Evolutionary conservation across 768 basidiomycete genomes (phyloP).

Genomic region (Leccinum incarnatum): DNA sequence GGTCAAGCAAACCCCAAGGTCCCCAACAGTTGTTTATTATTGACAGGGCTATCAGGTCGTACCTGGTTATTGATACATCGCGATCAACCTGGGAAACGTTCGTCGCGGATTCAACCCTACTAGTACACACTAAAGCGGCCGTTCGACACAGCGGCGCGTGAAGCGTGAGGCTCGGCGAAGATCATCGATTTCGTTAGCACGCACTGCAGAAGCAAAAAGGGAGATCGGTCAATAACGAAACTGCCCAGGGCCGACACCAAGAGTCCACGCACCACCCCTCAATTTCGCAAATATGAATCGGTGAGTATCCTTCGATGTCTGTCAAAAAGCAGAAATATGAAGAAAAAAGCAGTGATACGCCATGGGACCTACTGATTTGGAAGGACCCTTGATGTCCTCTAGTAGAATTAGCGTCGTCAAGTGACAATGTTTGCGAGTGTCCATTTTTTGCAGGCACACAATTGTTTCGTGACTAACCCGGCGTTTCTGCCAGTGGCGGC

Average conservation of each 20-base stretch:
- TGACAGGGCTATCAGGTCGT: not conserved
- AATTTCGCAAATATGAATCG: not conserved
- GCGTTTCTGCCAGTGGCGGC: not conserved
- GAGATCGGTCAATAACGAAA: not conserved
- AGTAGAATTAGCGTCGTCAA: not conserved
- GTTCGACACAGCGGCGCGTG: not conserved
- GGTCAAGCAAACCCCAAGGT: not conserved
- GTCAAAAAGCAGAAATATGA: not conserved
- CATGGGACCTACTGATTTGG: not conserved
- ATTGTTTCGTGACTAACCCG: not conserved
- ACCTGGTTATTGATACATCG: not conserved
- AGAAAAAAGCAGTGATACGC: not conserved
- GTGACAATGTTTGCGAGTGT: not conserved
- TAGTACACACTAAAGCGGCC: not conserved
- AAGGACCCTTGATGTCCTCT: not conserved
- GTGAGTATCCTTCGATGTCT: not conserved
- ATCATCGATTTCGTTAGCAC: not conserved
- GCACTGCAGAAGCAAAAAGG: not conserved
- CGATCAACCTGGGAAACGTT: not conserved
- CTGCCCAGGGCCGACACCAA: not conserved
- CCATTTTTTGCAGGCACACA: not conserved
- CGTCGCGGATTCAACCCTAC: not conserved
- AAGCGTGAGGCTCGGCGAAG: not conserved
- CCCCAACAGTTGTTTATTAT: not conserved
- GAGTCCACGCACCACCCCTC: not conserved